Evolutionary conservation across 805 yeast species (phyloP), one percentile per base, ranked within the genome.

Genomic region (Lipomyces starkeyi): DNA sequence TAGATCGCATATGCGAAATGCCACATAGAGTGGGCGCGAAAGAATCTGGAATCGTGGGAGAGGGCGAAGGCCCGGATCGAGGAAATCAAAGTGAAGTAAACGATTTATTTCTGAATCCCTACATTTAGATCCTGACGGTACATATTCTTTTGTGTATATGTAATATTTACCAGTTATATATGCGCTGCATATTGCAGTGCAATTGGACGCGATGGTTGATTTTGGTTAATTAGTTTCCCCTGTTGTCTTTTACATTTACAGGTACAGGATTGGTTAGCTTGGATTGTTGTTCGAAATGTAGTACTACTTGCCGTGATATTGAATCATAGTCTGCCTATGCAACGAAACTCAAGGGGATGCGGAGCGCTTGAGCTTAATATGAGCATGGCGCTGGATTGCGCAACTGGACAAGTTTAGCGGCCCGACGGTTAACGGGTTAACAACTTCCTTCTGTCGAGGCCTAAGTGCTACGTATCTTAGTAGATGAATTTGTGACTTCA

Each of bases 11-110:
- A 87, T 74, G 83, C 87, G 63, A 78, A 84, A 47, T 84, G 86
- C 64, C 83, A 88, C 47, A 78, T 86, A 37, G 85, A 84, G 64
- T 88, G 92, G 92, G 90, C 91, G 4, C 83, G 82, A 73, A 86
- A 87, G 78, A 88, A 88, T 74, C 77, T 87, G 56, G 90, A 88
- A 71, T 82, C 85, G 49, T 88, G 91, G 91, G 86, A 85, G 67
- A 90, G 86, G 67, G 85, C 88, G n/a, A 78, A 83, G 65, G 70
- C 64, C 25, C 67, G 70, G 34, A 72, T 70, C 17, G 73, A 73
- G 13, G 68, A 71, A 60, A 73, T 73, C 61, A 69, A 63, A 49
- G 66, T 69, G 32, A 63, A 60, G 58, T 69, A 58, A 47, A 29
- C 13, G 20, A 14, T 8, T 17, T 20, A 37, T 29, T 9, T 37